phyloP scores from a whole-genome alignment of 306 rosid genomes.

The Mucuna pruriens region DNA sequence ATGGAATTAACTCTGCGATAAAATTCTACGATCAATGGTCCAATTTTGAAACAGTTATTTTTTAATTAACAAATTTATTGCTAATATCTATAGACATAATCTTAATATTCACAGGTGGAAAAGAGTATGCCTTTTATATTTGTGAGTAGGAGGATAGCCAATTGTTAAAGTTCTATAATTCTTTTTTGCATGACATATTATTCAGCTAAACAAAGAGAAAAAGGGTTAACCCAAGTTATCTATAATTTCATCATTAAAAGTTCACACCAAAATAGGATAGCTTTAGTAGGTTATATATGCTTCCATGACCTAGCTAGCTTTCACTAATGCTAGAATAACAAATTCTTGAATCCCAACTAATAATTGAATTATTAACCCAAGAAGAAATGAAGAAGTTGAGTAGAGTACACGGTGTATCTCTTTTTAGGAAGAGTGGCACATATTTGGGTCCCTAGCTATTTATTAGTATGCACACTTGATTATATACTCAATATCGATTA shows the following conservation, averaged over 20 bases:
- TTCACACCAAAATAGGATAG: neutral
- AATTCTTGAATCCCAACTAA: neutral
- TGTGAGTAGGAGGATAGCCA: too few relatives aligned
- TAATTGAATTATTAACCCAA: neutral
- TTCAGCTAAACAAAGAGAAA: neutral
- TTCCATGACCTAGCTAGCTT: neutral
- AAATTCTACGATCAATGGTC: too few relatives aligned
- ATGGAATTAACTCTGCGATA: too few relatives aligned
- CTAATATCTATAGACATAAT: too few relatives aligned
- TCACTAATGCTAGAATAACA: neutral
- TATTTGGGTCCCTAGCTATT: slow-evolving; percentile 8
- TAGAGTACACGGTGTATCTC: neutral
- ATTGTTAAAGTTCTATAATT: too few relatives aligned
- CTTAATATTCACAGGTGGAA: too few relatives aligned
- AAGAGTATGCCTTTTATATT: neutral
- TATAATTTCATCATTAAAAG: neutral
- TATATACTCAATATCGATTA: neutral
- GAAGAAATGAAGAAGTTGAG: slow-evolving; percentile 10
- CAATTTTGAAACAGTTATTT: too few relatives aligned
- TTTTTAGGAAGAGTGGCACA: neutral
- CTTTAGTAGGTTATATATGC: neutral
- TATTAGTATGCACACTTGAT: neutral
- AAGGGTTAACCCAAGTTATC: neutral
- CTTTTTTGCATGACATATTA: too few relatives aligned
- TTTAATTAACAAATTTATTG: too few relatives aligned